A percentile compares a stretch with the other conserved stretches of the same genome.
These are phyloP conservation scores for Lepidium sativum DNA, from an alignment of 345 rosid species.

Conservation along the genomic window DNA sequence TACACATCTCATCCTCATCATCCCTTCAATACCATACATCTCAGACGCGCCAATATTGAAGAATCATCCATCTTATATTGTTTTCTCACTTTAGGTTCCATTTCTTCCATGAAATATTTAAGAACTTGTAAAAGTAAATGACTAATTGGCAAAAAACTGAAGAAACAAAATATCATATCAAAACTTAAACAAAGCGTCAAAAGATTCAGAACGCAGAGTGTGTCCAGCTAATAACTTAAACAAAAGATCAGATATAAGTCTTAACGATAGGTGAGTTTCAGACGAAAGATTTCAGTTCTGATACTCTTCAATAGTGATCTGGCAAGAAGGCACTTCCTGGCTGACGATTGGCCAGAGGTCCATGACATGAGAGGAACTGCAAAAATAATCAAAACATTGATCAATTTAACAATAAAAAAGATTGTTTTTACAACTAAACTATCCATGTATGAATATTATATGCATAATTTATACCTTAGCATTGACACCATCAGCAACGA, in stretches of 20 bases:
- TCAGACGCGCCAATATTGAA: too few relatives aligned
- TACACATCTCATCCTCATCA: too few relatives aligned
- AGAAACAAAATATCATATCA: background rate
- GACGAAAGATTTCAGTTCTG: background rate
- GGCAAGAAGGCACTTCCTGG: conserved; percentile 53
- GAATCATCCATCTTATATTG: background rate
- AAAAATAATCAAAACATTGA: background rate
- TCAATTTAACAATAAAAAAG: background rate
- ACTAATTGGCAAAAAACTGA: background rate
- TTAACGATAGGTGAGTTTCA: conserved; percentile 4
- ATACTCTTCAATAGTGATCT: conserved; percentile 34
- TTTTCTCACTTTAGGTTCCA: background rate
- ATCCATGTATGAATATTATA: background rate
- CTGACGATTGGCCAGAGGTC: conserved; percentile 50
- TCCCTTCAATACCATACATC: too few relatives aligned
- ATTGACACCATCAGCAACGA: conserved; percentile 60
- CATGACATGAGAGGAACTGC: conserved; percentile 71
- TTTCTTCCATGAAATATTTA: background rate
- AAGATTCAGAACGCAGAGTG: conserved; percentile 2
- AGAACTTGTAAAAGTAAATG: background rate
- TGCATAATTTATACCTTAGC: conserved; percentile 42
- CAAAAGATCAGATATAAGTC: background rate
- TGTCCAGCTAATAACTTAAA: conserved; percentile 1
- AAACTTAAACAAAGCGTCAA: background rate
- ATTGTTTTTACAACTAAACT: background rate